Conservation (phyloP, 805 yeast species). For the Kurtzmaniella fragi region DNA sequence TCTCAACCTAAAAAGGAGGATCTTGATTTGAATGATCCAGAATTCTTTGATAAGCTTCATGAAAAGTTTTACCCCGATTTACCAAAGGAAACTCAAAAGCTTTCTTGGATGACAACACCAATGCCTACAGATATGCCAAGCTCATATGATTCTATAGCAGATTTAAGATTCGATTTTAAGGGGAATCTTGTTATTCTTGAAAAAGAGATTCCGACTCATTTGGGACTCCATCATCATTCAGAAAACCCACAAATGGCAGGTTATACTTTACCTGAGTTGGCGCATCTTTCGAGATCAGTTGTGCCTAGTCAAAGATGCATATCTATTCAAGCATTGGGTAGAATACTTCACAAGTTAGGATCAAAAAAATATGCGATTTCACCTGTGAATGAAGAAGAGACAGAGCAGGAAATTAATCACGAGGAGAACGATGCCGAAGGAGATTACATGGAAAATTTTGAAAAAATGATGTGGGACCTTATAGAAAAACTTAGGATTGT, state of each 20-base stretch:
- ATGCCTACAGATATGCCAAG: slow-evolving; percentile 36
- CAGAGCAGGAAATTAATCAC: slow-evolving; percentile 26
- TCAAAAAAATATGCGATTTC: slow-evolving; percentile 50
- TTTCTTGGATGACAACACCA: slow-evolving; percentile 89
- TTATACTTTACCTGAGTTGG: slow-evolving; percentile 78
- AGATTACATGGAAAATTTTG: slow-evolving; percentile 31
- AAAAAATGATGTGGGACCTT: slow-evolving; percentile 63
- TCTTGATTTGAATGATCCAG: slow-evolving; percentile 69
- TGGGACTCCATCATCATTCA: slow-evolving; percentile 89
- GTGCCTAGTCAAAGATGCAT: slow-evolving; percentile 82
- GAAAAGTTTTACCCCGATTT: slow-evolving; percentile 85
- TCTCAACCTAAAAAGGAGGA: slow-evolving; percentile 46
- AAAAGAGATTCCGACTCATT: slow-evolving; percentile 41
- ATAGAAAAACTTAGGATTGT: slow-evolving; percentile 57
- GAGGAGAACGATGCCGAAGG: slow-evolving; percentile 19
- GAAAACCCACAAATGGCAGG: slow-evolving; percentile 89
- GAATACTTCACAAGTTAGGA: slow-evolving; percentile 79
- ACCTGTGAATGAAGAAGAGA: slow-evolving; percentile 36
- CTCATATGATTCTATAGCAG: slow-evolving; percentile 52
- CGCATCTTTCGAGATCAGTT: slow-evolving; percentile 72
- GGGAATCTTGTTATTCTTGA: slow-evolving; percentile 65
- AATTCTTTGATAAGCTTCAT: slow-evolving; percentile 73
- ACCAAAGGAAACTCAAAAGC: slow-evolving; percentile 72
- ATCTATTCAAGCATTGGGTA: slow-evolving; percentile 81
- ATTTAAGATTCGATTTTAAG: slow-evolving; percentile 81